Base-by-base conservation (phyloP, 2,329 filamentous ascomycete genomes). In the Sordariomycetes sp. region DNA sequence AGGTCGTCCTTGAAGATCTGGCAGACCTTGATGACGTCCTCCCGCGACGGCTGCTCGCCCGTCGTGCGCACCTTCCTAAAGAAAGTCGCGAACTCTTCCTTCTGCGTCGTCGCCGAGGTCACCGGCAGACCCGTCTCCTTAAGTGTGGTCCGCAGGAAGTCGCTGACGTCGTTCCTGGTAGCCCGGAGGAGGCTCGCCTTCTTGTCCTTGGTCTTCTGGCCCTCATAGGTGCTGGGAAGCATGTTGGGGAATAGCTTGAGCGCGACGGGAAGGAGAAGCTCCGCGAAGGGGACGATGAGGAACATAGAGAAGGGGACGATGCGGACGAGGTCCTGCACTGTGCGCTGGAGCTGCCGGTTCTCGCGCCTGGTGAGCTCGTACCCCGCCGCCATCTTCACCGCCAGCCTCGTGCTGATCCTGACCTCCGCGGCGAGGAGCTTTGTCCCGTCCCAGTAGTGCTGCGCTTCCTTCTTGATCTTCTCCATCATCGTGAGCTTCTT, bases 1-100 rank as follows among this genome's bases (percentile, higher is more conserved):
- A 99, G 70, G 70, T 99, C 94, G 68, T 99, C 94, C 71, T 94
- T 95, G 82, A 99, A 99, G 62, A 95, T 87, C 79, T 96, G 95
- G 84, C 94, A 97, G 61, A 99, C 92, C 74, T 94, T 96, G 77
- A 99, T 95, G 61, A 99, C 90, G 68, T 99, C 94, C 62, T 91
- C 81, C 57, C 85, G 81, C 4, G 89, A 94, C 1, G 94, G 94
- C 52, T 86, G 79, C 75, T 97, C 92, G 62, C 92, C 94, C 1
- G 92, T 96, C 20, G 89, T 85, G 57, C 94, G 81, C 61, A 97
- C 82, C 77, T 99, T 99, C 69, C 89, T 87, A 85, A 99, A 99
- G 74, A 99, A 99, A 66, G 92, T 89, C 60, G 87, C 81, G 65
- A 99, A 99, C 69, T 97, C 94, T 64, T 96, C 90, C 67, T 86